Base-by-base conservation (phyloP, 306 rosid species). In the Ammopiptanthus mongolicus region DNA sequence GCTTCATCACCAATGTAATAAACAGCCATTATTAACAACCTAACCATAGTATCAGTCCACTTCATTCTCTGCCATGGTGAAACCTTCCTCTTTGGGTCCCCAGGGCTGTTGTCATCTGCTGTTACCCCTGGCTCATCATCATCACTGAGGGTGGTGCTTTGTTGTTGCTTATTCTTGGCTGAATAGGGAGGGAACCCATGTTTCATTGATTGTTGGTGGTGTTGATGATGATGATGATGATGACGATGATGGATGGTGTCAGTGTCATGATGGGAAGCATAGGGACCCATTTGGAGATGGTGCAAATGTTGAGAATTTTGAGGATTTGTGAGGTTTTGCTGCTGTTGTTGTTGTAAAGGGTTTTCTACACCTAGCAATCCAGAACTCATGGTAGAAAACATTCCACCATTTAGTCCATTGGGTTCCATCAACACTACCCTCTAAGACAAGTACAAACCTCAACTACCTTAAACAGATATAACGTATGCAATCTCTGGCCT, bases 31-130 rank as follows among this genome's bases (percentile, higher is more conserved):
- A 95, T 90, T 41, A 95, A 81, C 8, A 90, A 85, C 90, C 85
- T 81, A 0, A 95, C 96, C 99, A 95, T 95, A 13, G 85, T 84
- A 17, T 88, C 93, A 0, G 97, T 95, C 99, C 99, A 95, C 82
- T 90, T 95, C 97, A 95, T 95, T 79, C 99, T 88, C 78, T 95
- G 99, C 99, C 99, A 95, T 0, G 91, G 97, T 5, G 97, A 88
- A 1, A 74, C 69, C 22, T 88, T 94, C 85, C 70, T 88, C 80
- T 90, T 91, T 44, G 83, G 88, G 37, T 91, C 92, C 2, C 84
- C 86, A 3, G 78, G 63, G 23, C 47, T 76, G 34, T 53, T 72
- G 5, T 87, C 92, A 13, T 86, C 93, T 11, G 71, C 84, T 2
- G 74, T 78, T 1, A 85, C 73, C 0, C 83, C 86, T 4, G 79